phyloP scores from a whole-genome alignment of 2,329 filamentous ascomycete species.

The Talaromyces sp. region DNA sequence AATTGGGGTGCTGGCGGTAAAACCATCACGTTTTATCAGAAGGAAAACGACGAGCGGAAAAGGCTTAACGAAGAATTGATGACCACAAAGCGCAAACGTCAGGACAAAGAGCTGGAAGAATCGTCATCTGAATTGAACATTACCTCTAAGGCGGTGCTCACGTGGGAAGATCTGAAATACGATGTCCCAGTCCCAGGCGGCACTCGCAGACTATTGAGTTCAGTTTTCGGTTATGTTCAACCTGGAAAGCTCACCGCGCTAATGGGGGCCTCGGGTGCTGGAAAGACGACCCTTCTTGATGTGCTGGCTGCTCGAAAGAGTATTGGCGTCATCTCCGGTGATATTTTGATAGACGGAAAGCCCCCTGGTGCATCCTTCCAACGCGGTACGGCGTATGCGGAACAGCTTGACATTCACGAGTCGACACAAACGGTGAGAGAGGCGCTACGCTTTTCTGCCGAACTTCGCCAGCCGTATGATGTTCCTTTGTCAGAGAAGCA shows the following conservation, averaged over 20 bases:
- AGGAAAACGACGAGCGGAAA: slow-evolving; percentile 20
- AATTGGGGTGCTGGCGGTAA: slow-evolving; percentile 28
- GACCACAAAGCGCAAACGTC: slow-evolving; percentile 5
- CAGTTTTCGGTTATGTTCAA: slow-evolving; percentile 45
- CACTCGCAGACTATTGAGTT: slow-evolving; percentile 39
- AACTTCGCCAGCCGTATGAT: slow-evolving; percentile 56
- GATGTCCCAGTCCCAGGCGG: slow-evolving; percentile 45
- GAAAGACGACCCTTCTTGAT: slow-evolving; percentile 80
- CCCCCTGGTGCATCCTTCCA: slow-evolving; percentile 56
- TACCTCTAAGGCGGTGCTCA: slow-evolving; percentile 50
- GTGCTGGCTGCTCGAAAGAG: slow-evolving; percentile 63
- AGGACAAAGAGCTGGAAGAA: slow-evolving; percentile 18
- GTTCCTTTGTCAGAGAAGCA: slow-evolving; percentile 56
- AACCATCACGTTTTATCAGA: slow-evolving; percentile 22
- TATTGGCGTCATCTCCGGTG: slow-evolving; percentile 58
- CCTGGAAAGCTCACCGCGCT: slow-evolving; percentile 46
- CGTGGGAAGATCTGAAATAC: slow-evolving; percentile 47
- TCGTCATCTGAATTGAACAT: slow-evolving; percentile 44
- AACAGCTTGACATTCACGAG: slow-evolving; percentile 62
- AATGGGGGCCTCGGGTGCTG: slow-evolving; percentile 59
- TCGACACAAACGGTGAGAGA: slow-evolving; percentile 58
- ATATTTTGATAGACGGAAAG: slow-evolving; percentile 57
- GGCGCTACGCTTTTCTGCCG: slow-evolving; percentile 60
- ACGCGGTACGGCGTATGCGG: slow-evolving; percentile 58
- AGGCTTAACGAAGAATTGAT: slow-evolving; percentile 7